Evolutionary conservation across 2,329 filamentous ascomycete species (phyloP).

Genomic region (Ophiosphaerella korrae): DNA sequence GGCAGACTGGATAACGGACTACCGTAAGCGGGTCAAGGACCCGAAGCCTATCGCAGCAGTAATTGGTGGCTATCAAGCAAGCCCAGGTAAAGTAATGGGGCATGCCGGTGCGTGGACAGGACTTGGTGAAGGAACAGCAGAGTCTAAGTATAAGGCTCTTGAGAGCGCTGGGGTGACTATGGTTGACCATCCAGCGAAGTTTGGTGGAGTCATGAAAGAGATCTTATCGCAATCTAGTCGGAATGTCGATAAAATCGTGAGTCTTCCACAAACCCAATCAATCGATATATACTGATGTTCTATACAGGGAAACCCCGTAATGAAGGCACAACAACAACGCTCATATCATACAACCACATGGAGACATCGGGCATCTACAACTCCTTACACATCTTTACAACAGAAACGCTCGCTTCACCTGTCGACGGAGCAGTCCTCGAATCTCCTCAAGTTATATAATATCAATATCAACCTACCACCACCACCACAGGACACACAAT

Average conservation of each 20-base stretch:
- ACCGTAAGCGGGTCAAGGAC: conserved; percentile 60
- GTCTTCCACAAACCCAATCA: conserved; percentile 1
- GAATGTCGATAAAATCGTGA: conserved; percentile 48
- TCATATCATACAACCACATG: conserved; percentile 48
- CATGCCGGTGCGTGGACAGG: conserved; percentile 77
- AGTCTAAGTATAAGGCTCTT: conserved; percentile 70
- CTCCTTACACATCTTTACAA: conserved; percentile 2
- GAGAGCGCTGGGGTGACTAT: conserved; percentile 69
- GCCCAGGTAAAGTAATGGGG: conserved; percentile 72
- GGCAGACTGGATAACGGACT: conserved; percentile 74
- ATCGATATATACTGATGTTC: conserved; percentile 2
- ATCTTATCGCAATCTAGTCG: conserved; percentile 57
- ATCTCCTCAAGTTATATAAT: conserved; percentile 60
- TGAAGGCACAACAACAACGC: conserved; percentile 55
- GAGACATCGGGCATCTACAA: conserved; percentile 14
- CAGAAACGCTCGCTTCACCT: conserved; percentile 63
- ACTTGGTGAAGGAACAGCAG: conserved; percentile 67
- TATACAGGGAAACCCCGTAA: conserved; percentile 39
- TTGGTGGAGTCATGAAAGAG: conserved; percentile 69
- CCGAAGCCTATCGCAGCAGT: conserved; percentile 79
- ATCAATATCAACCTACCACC: conserved; percentile 54
- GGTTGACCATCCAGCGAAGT: conserved; percentile 76
- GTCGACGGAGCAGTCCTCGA: conserved; percentile 58
- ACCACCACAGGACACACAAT: conserved; percentile 38
- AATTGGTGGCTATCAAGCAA: conserved; percentile 69